A percentile compares a stretch with the other conserved stretches of the same genome.
These are phyloP conservation scores for Pseudovirgaria hyperparasitica DNA, from an alignment of 2,329 filamentous ascomycete species.

Conservation along the genomic window DNA sequence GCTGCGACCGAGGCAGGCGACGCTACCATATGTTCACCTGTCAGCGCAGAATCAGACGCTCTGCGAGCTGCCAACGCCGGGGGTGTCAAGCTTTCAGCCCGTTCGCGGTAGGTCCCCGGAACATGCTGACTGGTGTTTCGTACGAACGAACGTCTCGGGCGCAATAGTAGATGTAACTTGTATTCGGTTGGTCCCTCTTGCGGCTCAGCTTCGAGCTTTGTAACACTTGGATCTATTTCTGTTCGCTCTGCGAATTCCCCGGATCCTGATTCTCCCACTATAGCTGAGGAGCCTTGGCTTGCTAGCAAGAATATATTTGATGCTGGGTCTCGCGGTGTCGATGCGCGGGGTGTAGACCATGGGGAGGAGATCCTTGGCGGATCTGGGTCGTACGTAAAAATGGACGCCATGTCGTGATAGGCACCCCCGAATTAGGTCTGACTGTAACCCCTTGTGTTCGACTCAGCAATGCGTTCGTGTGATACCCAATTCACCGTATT, in stretches of 20 bases:
- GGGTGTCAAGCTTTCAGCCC: constrained; percentile 18
- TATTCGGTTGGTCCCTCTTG: constrained; percentile 94
- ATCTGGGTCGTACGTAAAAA: constrained; percentile 89
- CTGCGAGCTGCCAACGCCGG: constrained; percentile 11
- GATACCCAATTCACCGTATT: constrained; percentile 3
- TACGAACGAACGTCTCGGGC: constrained; percentile 61
- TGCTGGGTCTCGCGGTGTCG: constrained; percentile 9
- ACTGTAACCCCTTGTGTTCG: not conserved
- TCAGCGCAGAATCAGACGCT: constrained; percentile 17
- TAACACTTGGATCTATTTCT: constrained; percentile 35
- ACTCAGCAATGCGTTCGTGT: not conserved
- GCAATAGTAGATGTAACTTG: constrained; percentile 80
- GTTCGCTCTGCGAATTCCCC: constrained; percentile 6
- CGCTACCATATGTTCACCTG: too few relatives aligned
- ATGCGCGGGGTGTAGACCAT: constrained; percentile 54
- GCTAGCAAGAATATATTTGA: too few relatives aligned
- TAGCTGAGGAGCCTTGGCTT: constrained; percentile 10
- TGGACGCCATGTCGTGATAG: constrained; percentile 86
- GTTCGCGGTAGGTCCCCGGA: constrained; percentile 39
- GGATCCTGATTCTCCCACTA: constrained; percentile 5
- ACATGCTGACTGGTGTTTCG: constrained; percentile 49
- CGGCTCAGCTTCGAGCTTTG: constrained; percentile 75
- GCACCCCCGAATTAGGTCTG: too few relatives aligned
- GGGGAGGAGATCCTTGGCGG: constrained; percentile 81
- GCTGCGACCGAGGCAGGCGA: constrained; percentile 24